Evolutionary conservation across 2,329 filamentous ascomycete genomes (phyloP).

Genomic region (Penicillium crustosum): DNA sequence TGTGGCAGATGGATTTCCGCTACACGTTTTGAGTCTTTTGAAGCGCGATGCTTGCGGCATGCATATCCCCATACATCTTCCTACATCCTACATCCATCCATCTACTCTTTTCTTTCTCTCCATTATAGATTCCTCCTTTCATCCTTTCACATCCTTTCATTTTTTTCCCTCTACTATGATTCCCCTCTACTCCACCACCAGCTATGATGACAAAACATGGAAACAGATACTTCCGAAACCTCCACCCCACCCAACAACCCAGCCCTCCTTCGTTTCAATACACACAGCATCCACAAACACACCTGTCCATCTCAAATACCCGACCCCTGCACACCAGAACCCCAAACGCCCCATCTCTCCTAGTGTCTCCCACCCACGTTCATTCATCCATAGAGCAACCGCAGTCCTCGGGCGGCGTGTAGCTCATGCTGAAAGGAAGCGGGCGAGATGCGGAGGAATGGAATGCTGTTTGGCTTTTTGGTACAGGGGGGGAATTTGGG

Average conservation of each 20-base stretch:
- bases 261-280: background rate
- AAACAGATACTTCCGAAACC: constrained; percentile 47
- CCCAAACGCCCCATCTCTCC: constrained; percentile 3
- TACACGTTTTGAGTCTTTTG: background rate
- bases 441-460: background rate
- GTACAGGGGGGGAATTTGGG: background rate
- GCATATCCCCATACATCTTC: background rate
- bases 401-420: constrained; percentile 25
- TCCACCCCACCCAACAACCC: constrained; percentile 2
- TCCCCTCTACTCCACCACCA: constrained; percentile 13
- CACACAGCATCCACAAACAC: background rate
- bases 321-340: background rate
- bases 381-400: constrained; percentile 19
- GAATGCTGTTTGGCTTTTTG: constrained; percentile 1
- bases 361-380: constrained; percentile 1
- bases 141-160: background rate
- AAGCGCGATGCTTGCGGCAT: background rate
- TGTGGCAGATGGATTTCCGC: background rate
- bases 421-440: constrained; percentile 9
- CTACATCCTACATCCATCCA: background rate
- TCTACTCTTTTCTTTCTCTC: background rate
- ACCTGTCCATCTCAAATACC: background rate
- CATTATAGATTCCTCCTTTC: background rate
- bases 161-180: background rate
- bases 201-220: constrained; percentile 43